phyloP scores from a whole-genome alignment of 2,329 filamentous ascomycete species.

The Fusarium oxysporum region DNA sequence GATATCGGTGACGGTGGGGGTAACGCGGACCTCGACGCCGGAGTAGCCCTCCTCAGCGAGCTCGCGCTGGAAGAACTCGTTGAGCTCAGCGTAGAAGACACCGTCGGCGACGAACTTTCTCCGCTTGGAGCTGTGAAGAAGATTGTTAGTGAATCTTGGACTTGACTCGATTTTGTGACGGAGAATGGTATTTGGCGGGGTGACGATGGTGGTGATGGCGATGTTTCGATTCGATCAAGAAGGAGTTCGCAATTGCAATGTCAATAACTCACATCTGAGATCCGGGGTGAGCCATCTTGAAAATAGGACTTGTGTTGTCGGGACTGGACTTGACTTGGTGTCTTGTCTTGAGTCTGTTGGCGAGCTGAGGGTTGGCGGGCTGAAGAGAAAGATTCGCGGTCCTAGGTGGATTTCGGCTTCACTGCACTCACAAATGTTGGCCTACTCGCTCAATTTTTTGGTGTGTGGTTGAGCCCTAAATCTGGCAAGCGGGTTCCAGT shows the following conservation, averaged over 20 bases:
- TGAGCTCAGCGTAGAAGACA: conserved; percentile 99
- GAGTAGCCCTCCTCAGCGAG: conserved; percentile 99
- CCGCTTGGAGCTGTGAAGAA: conserved; percentile 78
- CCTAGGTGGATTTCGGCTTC: conserved; percentile 46
- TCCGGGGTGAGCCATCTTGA: conserved; percentile 71
- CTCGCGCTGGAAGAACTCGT: conserved; percentile 99
- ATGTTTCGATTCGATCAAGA: conserved; percentile 3
- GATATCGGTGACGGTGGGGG: conserved; percentile 99
- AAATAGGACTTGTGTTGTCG: conserved; percentile 48
- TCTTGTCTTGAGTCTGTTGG: conserved; percentile 44
- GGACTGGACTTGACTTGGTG: conserved; percentile 43
- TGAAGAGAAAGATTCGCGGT: conserved; percentile 49
- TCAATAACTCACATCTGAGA: conserved; percentile 68
- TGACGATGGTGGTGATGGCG: not conserved
- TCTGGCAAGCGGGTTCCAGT: conserved; percentile 23
- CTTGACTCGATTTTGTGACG: not conserved
- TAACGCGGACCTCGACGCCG: conserved; percentile 99
- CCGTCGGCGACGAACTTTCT: conserved; percentile 97
- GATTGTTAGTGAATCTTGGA: conserved; percentile 35
- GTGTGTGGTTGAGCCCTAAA: conserved; percentile 52
- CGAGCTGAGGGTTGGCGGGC: conserved; percentile 53
- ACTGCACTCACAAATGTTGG: conserved; percentile 37
- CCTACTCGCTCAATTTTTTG: conserved; percentile 44
- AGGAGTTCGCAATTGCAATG: conserved; percentile 5
- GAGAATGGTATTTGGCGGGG: conserved; percentile 23